Conservation (phyloP, 371 early-diverging fungal species). For the Saksenaea vasiformis region DNA sequence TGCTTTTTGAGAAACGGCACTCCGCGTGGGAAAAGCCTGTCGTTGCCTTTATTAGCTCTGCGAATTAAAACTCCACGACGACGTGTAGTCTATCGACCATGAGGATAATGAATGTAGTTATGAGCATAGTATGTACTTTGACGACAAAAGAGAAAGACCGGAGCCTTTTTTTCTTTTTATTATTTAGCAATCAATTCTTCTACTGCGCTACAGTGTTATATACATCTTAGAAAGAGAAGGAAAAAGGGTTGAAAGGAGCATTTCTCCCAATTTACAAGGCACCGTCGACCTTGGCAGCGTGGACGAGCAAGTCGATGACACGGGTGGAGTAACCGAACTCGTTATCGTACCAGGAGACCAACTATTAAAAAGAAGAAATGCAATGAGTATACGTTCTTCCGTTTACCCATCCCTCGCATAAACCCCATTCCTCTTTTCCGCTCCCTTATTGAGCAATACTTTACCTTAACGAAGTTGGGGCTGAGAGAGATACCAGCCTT, state of each 20-base stretch:
- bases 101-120: not conserved
- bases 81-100: not conserved
- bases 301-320: constrained; percentile 85
- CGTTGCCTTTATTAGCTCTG: not conserved
- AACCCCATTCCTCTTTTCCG: not conserved
- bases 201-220: not conserved
- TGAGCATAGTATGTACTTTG: not conserved
- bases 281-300: constrained; percentile 69
- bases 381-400: not conserved
- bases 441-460: constrained; percentile 49
- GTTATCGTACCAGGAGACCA: constrained; percentile 96
- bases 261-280: not conserved
- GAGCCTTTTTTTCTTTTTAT: not conserved
- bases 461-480: constrained; percentile 97
- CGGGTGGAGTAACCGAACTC: constrained; percentile 95
- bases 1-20: not conserved
- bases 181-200: not conserved
- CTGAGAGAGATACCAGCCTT: constrained; percentile 97
- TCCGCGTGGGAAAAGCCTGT: not conserved
- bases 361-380: constrained; percentile 79
- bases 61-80: not conserved
- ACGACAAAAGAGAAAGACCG: not conserved
- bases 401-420: not conserved
- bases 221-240: not conserved
- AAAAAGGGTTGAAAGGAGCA: not conserved